Conservation (phyloP, 163 green algal species). For the Scenedesmus sp. region DNA sequence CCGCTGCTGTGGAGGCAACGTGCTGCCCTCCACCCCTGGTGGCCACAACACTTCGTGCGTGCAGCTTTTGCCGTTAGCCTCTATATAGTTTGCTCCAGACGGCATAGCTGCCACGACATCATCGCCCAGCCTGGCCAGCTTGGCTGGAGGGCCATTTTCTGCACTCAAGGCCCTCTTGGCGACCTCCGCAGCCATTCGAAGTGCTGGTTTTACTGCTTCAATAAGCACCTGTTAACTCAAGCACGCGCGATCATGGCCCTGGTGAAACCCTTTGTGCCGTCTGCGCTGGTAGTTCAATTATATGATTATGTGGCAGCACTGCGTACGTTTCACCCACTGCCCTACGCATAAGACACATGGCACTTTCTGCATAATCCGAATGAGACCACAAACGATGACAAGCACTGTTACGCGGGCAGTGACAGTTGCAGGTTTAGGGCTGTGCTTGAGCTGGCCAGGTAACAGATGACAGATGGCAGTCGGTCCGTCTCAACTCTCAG, state of each 20-base stretch:
- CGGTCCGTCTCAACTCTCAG: too few relatives aligned
- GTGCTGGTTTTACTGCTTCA: too few relatives aligned
- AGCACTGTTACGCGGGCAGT: not conserved
- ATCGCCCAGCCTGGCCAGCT: conserved; percentile 44
- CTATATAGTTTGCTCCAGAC: conserved; percentile 63
- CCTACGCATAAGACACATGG: not conserved
- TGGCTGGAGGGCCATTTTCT: conserved; percentile 12
- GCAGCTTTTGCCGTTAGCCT: conserved; percentile 83
- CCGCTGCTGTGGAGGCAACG: conserved; percentile 57
- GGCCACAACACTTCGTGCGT: conserved; percentile 90
- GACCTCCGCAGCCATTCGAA: not conserved
- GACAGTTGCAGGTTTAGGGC: not conserved
- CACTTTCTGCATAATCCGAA: not conserved
- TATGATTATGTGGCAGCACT: not conserved
- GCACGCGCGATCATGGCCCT: not conserved
- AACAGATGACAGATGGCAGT: too few relatives aligned
- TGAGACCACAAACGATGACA: not conserved
- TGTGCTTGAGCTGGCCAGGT: too few relatives aligned
- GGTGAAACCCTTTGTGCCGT: not conserved
- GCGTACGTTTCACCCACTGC: not conserved
- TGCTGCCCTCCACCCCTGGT: conserved; percentile 48
- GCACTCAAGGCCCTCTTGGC: not conserved
- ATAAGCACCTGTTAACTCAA: not conserved
- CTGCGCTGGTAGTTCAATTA: not conserved
- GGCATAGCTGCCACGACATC: conserved; percentile 44